Base-by-base conservation (phyloP, 1,139 yeast genomes). In the Hyphopichia burtonii region DNA sequence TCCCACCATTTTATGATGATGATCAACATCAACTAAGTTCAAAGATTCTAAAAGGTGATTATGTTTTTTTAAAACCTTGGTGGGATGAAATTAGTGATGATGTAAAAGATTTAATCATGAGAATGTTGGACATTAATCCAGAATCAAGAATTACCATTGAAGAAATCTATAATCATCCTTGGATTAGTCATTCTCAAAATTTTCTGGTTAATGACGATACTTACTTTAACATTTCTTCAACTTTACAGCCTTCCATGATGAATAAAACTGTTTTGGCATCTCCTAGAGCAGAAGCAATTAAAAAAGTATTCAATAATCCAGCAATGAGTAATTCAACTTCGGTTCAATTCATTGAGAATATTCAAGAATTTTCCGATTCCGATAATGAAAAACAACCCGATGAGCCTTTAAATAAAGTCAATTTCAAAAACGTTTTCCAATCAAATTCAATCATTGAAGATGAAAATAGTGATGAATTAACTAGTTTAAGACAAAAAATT, bases 1-100 rank as follows among this genome's bases (percentile, higher is more conserved):
- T 91, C 65, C 98, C 98, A 1, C 98, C 98, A 16, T 91, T 91
- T 60, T 91, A 88, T 65, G 96, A 91, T 61, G 96, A 90, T 52
- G 80, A 83, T 54, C 83, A 87, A 48, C 88, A 86, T 50, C 76
- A 78, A n/a, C 67, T 91, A 48, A 87, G 96, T 1, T 80, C 78
- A 52, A 90, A 90, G 60, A 95, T 91, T 35, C 82, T 94, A 11
- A 74, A 74, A 41, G 97, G 97, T 22, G 86, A 88, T 53, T 91
- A 76, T 59, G 83, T 86, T 14, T 91, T 90, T 60, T 68, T 91
- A 44, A 71, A 81, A 44, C 98, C 98, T 0, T 91, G 98, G 98
- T 91, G 98, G 98, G 97, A 91, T 62, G 96, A 91, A 54, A 86
- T 91, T 34, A 78, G 88, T 45, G 60, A 55, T 33, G 88, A 85